Conservation (phyloP, 2,329 filamentous ascomycete genomes). For the Kalaharituber pfeilii region DNA sequence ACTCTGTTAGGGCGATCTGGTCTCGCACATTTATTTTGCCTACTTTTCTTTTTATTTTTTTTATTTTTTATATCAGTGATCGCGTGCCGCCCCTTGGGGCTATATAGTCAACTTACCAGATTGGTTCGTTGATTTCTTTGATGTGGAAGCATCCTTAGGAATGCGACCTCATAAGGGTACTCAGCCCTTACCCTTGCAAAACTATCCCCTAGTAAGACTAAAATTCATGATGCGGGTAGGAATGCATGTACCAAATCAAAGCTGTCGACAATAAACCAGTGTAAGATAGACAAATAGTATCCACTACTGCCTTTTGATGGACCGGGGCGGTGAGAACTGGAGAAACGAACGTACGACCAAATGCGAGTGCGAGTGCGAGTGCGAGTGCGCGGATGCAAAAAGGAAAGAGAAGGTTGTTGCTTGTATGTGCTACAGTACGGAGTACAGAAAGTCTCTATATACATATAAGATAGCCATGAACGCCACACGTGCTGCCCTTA, state of each 20-base stretch:
- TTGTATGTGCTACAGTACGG: no score
- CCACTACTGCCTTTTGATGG: no score
- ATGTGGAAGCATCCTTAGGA: neutral
- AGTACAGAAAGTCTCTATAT: no score
- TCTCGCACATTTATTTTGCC: constrained; percentile 19
- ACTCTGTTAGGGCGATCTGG: neutral
- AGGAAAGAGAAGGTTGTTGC: no score
- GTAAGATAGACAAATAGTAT: neutral
- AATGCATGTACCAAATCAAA: neutral
- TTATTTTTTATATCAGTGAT: constrained; percentile 23
- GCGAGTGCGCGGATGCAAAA: no score
- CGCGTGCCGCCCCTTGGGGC: constrained; percentile 26
- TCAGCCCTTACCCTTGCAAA: neutral
- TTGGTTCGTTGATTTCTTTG: neutral
- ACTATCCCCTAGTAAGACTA: neutral
- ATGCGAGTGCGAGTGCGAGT: no score
- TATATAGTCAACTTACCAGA: constrained; percentile 3
- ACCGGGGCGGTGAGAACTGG: no score
- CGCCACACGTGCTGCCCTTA: no score
- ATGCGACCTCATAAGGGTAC: neutral
- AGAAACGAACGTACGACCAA: no score
- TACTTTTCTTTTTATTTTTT: neutral
- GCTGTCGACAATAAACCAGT: neutral
- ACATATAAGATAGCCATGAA: no score
- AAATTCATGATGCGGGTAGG: neutral